phyloP scores from a whole-genome alignment of 2,329 filamentous ascomycete genomes.

The Penicillium sp. region DNA sequence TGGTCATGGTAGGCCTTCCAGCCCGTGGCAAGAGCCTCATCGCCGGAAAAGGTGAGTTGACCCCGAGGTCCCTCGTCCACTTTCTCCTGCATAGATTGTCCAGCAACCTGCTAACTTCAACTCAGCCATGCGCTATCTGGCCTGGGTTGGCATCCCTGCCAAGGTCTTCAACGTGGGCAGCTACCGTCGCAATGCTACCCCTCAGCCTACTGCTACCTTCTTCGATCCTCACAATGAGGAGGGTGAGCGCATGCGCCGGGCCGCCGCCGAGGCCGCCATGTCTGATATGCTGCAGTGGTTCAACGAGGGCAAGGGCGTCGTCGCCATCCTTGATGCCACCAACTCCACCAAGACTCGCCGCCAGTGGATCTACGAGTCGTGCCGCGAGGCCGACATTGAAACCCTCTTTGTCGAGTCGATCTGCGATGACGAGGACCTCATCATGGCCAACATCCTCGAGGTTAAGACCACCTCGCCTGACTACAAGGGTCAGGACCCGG shows the following conservation, averaged over 20 bases:
- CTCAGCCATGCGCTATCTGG: slow-evolving; percentile 87
- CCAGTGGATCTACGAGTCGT: slow-evolving; percentile 85
- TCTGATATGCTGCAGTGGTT: slow-evolving; percentile 97
- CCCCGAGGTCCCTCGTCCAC: too few relatives aligned
- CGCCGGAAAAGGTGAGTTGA: slow-evolving; percentile 80
- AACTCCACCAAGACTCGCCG: slow-evolving; percentile 91
- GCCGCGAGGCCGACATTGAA: slow-evolving; percentile 74
- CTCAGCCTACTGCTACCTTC: slow-evolving; percentile 90
- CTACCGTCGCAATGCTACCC: slow-evolving; percentile 86
- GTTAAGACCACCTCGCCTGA: slow-evolving; percentile 97
- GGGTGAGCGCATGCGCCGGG: slow-evolving; percentile 83
- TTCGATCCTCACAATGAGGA: slow-evolving; percentile 90
- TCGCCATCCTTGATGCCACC: slow-evolving; percentile 93
- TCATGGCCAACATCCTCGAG: slow-evolving; percentile 97
- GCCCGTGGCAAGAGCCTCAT: slow-evolving; percentile 97
- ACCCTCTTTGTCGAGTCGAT: slow-evolving; percentile 96
- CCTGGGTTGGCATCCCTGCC: slow-evolving; percentile 92
- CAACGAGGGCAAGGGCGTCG: slow-evolving; percentile 70
- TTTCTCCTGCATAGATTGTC: background rate
- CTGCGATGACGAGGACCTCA: slow-evolving; percentile 92
- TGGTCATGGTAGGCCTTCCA: too few relatives aligned
- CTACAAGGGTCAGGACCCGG: slow-evolving; percentile 91
- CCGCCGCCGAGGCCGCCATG: slow-evolving; percentile 88
- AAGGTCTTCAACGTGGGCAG: slow-evolving; percentile 97
- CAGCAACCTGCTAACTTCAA: slow-evolving; percentile 14